Evolutionary conservation across 768 basidiomycete species (phyloP).

Genomic region (Mycena vulgaris): DNA sequence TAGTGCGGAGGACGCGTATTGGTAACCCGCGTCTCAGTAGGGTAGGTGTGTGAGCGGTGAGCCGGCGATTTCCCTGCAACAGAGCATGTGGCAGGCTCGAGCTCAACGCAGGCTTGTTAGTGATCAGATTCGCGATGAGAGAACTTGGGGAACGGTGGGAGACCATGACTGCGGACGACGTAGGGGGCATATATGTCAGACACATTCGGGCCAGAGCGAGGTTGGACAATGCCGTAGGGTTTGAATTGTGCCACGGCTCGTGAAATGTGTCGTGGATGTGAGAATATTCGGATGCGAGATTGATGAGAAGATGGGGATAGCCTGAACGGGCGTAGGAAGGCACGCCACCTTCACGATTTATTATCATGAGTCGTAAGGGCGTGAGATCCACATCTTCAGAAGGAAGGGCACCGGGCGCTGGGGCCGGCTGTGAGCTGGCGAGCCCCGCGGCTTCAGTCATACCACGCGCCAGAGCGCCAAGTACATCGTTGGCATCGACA

Average conservation of each 20-base stretch:
- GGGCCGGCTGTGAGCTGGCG: conserved; percentile 45
- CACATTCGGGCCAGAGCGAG: conserved; percentile 89
- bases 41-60: conserved; percentile 94
- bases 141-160: conserved; percentile 97
- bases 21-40: conserved; percentile 91
- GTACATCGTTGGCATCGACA: conserved; percentile 89
- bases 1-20: conserved; percentile 83
- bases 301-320: conserved; percentile 95
- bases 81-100: conserved; percentile 96
- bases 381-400: conserved; percentile 84
- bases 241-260: conserved; percentile 78
- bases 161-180: conserved; percentile 96
- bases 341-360: conserved; percentile 96
- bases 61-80: conserved; percentile 86
- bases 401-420: conserved; percentile 51
- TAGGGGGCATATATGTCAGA: conserved; percentile 91
- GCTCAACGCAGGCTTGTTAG: conserved; percentile 96
- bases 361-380: conserved; percentile 96
- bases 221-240: conserved; percentile 91
- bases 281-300: conserved; percentile 88
- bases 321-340: conserved; percentile 97
- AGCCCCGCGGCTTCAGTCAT: conserved; percentile 75
- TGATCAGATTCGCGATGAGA: conserved; percentile 97
- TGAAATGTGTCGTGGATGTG: conserved; percentile 92
- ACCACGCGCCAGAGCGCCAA: conserved; percentile 88